A percentile compares a stretch with the other conserved stretches of the same genome.
Evolutionary conservation across 2,329 filamentous ascomycete genomes (phyloP).

Genomic region (Diplocarpon mali): DNA sequence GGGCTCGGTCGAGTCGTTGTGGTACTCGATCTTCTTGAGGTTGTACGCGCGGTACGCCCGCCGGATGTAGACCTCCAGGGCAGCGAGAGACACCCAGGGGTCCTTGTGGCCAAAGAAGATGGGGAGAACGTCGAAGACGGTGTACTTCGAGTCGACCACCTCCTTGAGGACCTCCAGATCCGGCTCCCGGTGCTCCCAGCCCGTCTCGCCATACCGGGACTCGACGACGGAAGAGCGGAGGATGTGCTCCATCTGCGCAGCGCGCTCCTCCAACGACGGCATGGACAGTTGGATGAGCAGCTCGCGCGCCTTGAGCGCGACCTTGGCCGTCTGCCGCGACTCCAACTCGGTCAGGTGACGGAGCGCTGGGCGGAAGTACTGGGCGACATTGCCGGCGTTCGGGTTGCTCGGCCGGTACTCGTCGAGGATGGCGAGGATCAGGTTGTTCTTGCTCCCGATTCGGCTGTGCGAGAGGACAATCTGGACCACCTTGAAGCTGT

Average conservation of each 20-base stretch:
- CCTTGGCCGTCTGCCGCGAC: conserved; percentile 75
- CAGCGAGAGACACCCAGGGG: conserved; percentile 85
- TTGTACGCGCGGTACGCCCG: conserved; percentile 95
- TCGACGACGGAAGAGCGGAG: conserved; percentile 90
- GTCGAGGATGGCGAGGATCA: conserved; percentile 82
- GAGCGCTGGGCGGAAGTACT: conserved; percentile 73
- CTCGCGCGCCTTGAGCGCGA: conserved; percentile 92
- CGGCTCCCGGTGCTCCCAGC: conserved; percentile 92
- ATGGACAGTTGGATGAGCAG: conserved; percentile 95
- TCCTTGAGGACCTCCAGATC: conserved; percentile 88
- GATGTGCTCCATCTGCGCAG: conserved; percentile 97
- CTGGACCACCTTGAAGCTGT: conserved; percentile 73
- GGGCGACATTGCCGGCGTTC: conserved; percentile 75
- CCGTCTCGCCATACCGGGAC: conserved; percentile 93
- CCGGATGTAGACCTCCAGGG: conserved; percentile 91
- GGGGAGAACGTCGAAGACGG: conserved; percentile 90
- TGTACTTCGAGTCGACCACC: conserved; percentile 97
- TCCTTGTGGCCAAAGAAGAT: conserved; percentile 93
- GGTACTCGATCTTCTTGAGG: conserved; percentile 80
- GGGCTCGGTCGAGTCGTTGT: conserved; percentile 58
- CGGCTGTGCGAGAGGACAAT: conserved; percentile 89
- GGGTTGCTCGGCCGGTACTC: conserved; percentile 94
- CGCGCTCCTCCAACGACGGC: conserved; percentile 89
- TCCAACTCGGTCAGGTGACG: conserved; percentile 86
- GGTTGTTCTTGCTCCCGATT: conserved; percentile 85